Conservation (phyloP, 768 basidiomycete genomes). For the Kwoniella bestiolae region DNA sequence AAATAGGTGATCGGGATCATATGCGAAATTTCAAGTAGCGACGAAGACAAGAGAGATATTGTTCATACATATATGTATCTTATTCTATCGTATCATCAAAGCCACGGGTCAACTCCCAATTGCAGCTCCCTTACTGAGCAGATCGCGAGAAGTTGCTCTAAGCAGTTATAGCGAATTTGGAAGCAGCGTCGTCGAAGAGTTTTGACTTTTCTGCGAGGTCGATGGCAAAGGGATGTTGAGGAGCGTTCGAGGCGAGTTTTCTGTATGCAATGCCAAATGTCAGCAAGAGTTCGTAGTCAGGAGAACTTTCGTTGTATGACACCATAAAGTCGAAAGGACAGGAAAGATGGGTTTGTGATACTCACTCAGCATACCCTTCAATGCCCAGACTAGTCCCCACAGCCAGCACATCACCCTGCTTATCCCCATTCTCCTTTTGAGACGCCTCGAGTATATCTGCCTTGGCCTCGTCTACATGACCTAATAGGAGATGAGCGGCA, state of each 20-base stretch:
- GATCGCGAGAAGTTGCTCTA: constrained; percentile 18
- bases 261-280: constrained; percentile 28
- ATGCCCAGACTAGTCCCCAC: constrained; percentile 47
- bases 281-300: background rate
- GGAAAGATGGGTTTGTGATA: background rate
- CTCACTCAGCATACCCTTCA: constrained; percentile 46
- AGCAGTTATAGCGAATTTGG: constrained; percentile 54
- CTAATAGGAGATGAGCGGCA: constrained; percentile 54
- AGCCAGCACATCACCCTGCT: constrained; percentile 46
- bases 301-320: too few species aligned
- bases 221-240: constrained; percentile 55
- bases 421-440: constrained; percentile 37
- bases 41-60: background rate
- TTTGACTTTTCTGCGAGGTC: constrained; percentile 55
- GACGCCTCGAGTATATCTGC: constrained; percentile 55
- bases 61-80: background rate
- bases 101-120: background rate
- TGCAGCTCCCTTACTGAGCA: too few species aligned
- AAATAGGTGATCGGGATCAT: too few species aligned
- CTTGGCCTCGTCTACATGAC: constrained; percentile 57
- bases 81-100: too few species aligned
- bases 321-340: too few species aligned
- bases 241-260: constrained; percentile 45
- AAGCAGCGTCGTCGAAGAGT: constrained; percentile 59
- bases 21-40: background rate